Evolutionary conservation across 1,284 basidiomycete genomes (phyloP).

Genomic region (Singerocomus inundabilis): DNA sequence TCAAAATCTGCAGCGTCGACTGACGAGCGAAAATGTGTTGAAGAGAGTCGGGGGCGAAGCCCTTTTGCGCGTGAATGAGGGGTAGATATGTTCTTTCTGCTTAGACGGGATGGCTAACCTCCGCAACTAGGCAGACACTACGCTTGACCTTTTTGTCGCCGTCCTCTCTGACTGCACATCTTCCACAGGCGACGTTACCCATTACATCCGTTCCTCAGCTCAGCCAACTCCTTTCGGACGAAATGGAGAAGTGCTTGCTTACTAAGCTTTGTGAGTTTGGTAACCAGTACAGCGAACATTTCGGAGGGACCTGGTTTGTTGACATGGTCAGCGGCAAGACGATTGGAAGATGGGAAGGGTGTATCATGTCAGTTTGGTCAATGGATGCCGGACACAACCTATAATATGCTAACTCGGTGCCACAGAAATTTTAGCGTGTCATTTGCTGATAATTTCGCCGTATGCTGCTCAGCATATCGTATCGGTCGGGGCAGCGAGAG

Average conservation of each 20-base stretch:
- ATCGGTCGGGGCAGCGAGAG: conserved; percentile 40
- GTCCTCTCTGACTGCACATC: conserved; percentile 66
- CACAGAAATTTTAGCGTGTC: conserved; percentile 62
- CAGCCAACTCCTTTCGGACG: conserved; percentile 69
- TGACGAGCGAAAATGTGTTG: conserved; percentile 30
- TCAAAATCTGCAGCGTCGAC: conserved; percentile 40
- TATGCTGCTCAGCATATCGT: conserved; percentile 57
- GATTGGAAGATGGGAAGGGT: conserved; percentile 78
- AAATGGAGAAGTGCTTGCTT: conserved; percentile 66
- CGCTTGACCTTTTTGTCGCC: conserved; percentile 73
- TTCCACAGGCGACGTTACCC: conserved; percentile 69
- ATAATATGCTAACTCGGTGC: conserved; percentile 6
- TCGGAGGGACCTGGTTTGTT: conserved; percentile 74
- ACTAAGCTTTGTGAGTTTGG: conserved; percentile 67
- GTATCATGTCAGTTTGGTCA: conserved; percentile 56
- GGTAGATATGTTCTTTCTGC: conserved; percentile 37
- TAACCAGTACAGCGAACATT: conserved; percentile 48
- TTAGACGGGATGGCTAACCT: neutral
- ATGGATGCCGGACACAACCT: neutral
- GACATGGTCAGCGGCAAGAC: conserved; percentile 61
- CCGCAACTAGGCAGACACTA: conserved; percentile 55
- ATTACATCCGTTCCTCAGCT: conserved; percentile 74
- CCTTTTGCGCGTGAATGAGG: conserved; percentile 62
- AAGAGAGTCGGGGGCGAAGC: conserved; percentile 63
- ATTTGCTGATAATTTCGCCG: conserved; percentile 46